These are phyloP conservation scores for Salix arbutifolia DNA, from an alignment of 345 rosid genomes.

Conservation along the genomic window DNA sequence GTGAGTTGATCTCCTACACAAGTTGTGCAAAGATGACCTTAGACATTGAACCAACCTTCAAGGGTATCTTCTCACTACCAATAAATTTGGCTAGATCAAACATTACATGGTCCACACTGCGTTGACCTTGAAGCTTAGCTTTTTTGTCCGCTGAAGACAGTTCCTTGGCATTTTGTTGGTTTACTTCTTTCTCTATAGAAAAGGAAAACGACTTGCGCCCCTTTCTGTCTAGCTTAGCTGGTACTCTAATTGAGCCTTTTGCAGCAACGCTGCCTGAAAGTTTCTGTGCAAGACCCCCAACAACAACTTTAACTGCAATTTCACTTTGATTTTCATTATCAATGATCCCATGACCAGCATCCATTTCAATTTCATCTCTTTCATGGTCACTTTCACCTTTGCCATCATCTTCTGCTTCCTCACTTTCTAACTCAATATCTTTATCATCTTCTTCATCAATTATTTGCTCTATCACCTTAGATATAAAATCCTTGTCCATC, in stretches of 20 bases:
- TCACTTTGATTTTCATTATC: slow-evolving; percentile 55
- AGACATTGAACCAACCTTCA: slow-evolving; percentile 53
- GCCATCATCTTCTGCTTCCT: slow-evolving; percentile 52
- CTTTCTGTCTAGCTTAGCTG: slow-evolving; percentile 66
- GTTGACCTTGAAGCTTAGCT: slow-evolving; percentile 56
- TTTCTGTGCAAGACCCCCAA: slow-evolving; percentile 62
- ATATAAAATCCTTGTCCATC: slow-evolving; percentile 76
- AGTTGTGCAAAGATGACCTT: neutral
- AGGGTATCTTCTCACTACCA: slow-evolving; percentile 81
- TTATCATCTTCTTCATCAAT: slow-evolving; percentile 71
- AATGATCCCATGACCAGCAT: slow-evolving; percentile 42
- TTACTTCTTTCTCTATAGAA: slow-evolving; percentile 59
- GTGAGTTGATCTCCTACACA: neutral
- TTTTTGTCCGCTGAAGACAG: slow-evolving; percentile 43
- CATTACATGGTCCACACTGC: slow-evolving; percentile 59
- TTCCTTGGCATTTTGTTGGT: slow-evolving; percentile 42
- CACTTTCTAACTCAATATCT: slow-evolving; percentile 53
- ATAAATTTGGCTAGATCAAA: slow-evolving; percentile 75
- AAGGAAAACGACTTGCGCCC: slow-evolving; percentile 59
- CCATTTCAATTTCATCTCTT: slow-evolving; percentile 48
- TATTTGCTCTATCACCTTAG: slow-evolving; percentile 78
- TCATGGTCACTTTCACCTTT: slow-evolving; percentile 54
- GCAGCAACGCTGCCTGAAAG: slow-evolving; percentile 46
- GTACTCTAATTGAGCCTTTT: slow-evolving; percentile 60
- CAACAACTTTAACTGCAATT: slow-evolving; percentile 72